Percentiles rank a stretch among this genome's conserved stretches.
Conservation (phyloP, 2,329 filamentous ascomycete genomes). For the Ascochyta viciae-villosae region DNA sequence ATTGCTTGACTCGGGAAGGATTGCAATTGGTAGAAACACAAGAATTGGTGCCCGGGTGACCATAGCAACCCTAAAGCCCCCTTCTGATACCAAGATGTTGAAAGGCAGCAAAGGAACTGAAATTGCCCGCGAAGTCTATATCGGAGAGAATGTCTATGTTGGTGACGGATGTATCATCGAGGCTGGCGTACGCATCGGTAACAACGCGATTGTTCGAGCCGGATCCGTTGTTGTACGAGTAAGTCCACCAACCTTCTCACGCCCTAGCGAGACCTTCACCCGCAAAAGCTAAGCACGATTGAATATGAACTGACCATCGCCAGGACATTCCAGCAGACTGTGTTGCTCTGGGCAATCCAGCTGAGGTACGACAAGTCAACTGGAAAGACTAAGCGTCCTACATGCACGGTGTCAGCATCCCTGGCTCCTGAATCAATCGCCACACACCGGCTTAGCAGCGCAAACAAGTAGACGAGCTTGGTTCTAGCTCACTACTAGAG, state of each 20-base stretch:
- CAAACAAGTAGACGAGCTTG: neutral
- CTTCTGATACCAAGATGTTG: conserved; percentile 74
- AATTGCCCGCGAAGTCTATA: conserved; percentile 73
- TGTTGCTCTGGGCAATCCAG: conserved; percentile 57
- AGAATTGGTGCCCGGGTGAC: conserved; percentile 80
- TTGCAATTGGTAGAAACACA: conserved; percentile 79
- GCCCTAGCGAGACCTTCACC: too few relatives aligned
- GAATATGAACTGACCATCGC: conserved; percentile 22
- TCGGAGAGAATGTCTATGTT: conserved; percentile 76
- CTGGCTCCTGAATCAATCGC: neutral
- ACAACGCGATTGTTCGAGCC: conserved; percentile 60
- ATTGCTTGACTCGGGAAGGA: conserved; percentile 83
- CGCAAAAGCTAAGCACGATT: neutral
- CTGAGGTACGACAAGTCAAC: conserved; percentile 42
- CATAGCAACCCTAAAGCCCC: conserved; percentile 78
- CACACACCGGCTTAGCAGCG: too few relatives aligned
- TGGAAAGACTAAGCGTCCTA: conserved; percentile 14
- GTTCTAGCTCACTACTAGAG: neutral
- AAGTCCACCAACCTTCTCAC: conserved; percentile 32
- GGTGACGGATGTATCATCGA: conserved; percentile 68
- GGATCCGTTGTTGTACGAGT: conserved; percentile 64
- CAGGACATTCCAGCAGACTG: conserved; percentile 57
- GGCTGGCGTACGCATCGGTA: conserved; percentile 62
- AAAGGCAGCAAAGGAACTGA: conserved; percentile 77
- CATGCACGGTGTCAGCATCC: neutral